Evolutionary conservation across 2,329 filamentous ascomycete genomes (phyloP).

Genomic region (Penicillium occitanis): DNA sequence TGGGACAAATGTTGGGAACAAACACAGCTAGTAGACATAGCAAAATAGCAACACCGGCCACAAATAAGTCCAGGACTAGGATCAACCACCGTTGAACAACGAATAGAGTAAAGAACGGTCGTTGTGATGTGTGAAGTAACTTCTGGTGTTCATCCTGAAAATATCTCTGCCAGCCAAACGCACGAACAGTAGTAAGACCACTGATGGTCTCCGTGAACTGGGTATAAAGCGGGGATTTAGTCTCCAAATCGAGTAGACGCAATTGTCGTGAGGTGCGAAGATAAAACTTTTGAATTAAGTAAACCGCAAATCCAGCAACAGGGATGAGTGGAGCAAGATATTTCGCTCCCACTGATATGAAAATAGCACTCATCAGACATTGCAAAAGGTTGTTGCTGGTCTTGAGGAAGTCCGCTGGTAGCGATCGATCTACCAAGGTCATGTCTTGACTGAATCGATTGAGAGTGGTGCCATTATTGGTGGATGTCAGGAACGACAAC

Average conservation of each 20-base stretch:
- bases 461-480: slow-evolving; percentile 40
- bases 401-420: slow-evolving; percentile 23
- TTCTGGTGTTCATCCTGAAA: slow-evolving; percentile 48
- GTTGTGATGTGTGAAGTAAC: slow-evolving; percentile 55
- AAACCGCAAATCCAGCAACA: slow-evolving; percentile 48
- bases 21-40: slow-evolving; percentile 37
- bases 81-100: slow-evolving; percentile 59
- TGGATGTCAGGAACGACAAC: slow-evolving; percentile 44
- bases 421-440: slow-evolving; percentile 44
- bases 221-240: slow-evolving; percentile 59
- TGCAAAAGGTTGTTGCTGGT: slow-evolving; percentile 1
- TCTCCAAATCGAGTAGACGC: slow-evolving; percentile 61
- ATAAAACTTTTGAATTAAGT: slow-evolving; percentile 57
- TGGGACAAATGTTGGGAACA: slow-evolving; percentile 49
- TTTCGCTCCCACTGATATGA: slow-evolving; percentile 24
- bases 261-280: slow-evolving; percentile 61
- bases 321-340: slow-evolving; percentile 55
- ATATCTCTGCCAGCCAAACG: slow-evolving; percentile 54
- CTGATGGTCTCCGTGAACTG: slow-evolving; percentile 58
- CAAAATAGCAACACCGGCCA: slow-evolving; percentile 47
- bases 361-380: slow-evolving; percentile 4
- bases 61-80: slow-evolving; percentile 52
- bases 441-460: slow-evolving; percentile 48
- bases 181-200: slow-evolving; percentile 56
- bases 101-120: slow-evolving; percentile 58